These are phyloP conservation scores for Aurinia saxatilis DNA, from an alignment of 345 rosid species.

Conservation along the genomic window DNA sequence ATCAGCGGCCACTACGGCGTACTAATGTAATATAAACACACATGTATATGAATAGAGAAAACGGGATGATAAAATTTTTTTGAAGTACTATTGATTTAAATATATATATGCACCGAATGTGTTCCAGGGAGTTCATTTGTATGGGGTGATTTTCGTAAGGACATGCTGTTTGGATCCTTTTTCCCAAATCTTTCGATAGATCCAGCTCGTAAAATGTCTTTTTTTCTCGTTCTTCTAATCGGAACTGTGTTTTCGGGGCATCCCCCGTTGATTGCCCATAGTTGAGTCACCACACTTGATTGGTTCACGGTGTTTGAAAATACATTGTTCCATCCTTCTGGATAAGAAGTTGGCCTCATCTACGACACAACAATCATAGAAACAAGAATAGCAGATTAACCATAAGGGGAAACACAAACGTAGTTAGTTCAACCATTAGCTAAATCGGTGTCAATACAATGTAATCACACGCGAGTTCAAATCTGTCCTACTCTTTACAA, in stretches of 20 bases:
- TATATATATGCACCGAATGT: too few relatives aligned
- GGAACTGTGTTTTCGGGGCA: neutral
- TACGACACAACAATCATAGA: neutral
- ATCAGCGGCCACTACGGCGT: too few relatives aligned
- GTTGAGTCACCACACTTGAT: neutral
- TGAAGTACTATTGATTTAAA: too few relatives aligned
- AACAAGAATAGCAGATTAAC: too few relatives aligned
- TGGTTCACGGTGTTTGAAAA: neutral
- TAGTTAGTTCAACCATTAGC: too few relatives aligned
- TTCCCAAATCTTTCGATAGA: neutral
- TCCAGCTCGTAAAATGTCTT: neutral
- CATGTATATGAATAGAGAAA: too few relatives aligned
- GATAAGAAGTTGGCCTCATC: slow-evolving; percentile 1
- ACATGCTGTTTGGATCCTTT: neutral
- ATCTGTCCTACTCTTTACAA: too few relatives aligned
- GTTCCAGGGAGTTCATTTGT: neutral
- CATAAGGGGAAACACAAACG: too few relatives aligned
- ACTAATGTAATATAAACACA: too few relatives aligned
- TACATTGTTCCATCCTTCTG: neutral
- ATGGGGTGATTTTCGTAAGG: neutral
- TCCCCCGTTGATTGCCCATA: neutral
- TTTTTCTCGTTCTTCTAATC: neutral
- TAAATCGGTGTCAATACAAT: too few relatives aligned
- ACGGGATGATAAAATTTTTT: too few relatives aligned
- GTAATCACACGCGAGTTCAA: too few relatives aligned